Evolutionary conservation across 192 early-diverging fungal genomes (phyloP), one percentile per base, ranked within the genome.

Genomic region (Coemansia sp.): DNA sequence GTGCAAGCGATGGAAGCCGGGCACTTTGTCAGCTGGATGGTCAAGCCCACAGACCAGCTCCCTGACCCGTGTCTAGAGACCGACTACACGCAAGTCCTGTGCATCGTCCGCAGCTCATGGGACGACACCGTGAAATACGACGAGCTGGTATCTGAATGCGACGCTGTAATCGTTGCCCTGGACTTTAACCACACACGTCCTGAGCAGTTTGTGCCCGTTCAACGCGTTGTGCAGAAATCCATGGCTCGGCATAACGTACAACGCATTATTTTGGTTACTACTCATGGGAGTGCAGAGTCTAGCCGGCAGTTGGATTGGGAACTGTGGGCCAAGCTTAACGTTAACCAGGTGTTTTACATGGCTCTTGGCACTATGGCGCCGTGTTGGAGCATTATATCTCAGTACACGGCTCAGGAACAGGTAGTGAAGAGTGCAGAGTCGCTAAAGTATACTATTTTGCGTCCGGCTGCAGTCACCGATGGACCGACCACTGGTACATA

Each of bases 351-450:
- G 6, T 41, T 65, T 9, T 70, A 78, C 10, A 48, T 57, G 32
- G 32, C 52, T 6, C 17, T 62, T 1, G 59, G 55, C 50, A 5
- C 19, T 9, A 7, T 45, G 15, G 19, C 57, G 15, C 45, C 60
- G 58, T 72, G 70, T 39, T 78, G 75, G 75, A 72, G 70, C 14
- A 15, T 78, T 8, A 52, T 61, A 21, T 66, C 70, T 7, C 75
- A 71, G 51, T 78, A 72, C 17, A 60, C 75, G 14, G 66, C 55
- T 4, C 75, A 78, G 37, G 75, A 78, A 19, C 53, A 56, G 11
- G 70, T 66, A 1, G 43, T 72, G 11, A n/a, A 49, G 21, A 39
- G 15, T 14, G 47, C 48, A 43, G 67, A 62, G 12, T 25, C 59
- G 12, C 67, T 27, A 53, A 63, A 32, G n/a, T 78, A 65, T 61